Evolutionary conservation across 139 green algal genomes (phyloP), one percentile per base, ranked within the genome.

Genomic region (Edaphochlamys debaryana): DNA sequence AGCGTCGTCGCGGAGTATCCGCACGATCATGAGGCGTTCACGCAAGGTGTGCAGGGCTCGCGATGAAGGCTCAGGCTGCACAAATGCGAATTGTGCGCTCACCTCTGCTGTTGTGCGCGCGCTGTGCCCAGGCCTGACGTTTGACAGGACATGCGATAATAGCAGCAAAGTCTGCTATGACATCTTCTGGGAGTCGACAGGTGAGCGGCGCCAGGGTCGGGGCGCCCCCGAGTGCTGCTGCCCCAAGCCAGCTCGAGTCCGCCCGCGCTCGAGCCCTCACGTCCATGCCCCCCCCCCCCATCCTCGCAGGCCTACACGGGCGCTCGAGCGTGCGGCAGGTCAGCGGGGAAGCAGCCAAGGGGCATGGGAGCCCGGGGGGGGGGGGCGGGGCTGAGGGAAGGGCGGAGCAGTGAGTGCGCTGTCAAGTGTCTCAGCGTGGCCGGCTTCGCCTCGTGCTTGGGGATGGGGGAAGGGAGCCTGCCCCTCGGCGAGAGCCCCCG

Each of bases 171-270:
- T 63, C 8, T 94, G 93, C 88, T 82, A 70, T 22, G 91, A 95
- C n/a, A 79, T 95, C 11, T 92, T 97, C 56, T 96, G 90, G 91
- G 94, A 98, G 75, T 96, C 92, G 8, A 97, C 94, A 88, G 94
- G 93, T 92, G 41, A 30, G 56, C 19, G 22, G 9, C 11, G 85
- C 30, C 30, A 41, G 7, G 11, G 9, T 8, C 5, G 17, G 6
- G 4, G 36, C 37, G 22, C 63, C 63, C n/a, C 19, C 32, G 27
- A 13, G 73, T 54, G 11, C 11, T 54, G 45, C 11, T 54, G 45
- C 45, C 9, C 11, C 45, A 54, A 54, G 45, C 30, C 50, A 50
- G 20, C 48, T 50, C 45, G 45, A 27, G 67, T 8, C 13, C 70
- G 62, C 15, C 23, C 23, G 9, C 30, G 48, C 42, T 42, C 19